Evolutionary conservation across 257 asterid species (phyloP), one percentile per base, ranked within the genome.

Genomic region (Jacaranda copaia): DNA sequence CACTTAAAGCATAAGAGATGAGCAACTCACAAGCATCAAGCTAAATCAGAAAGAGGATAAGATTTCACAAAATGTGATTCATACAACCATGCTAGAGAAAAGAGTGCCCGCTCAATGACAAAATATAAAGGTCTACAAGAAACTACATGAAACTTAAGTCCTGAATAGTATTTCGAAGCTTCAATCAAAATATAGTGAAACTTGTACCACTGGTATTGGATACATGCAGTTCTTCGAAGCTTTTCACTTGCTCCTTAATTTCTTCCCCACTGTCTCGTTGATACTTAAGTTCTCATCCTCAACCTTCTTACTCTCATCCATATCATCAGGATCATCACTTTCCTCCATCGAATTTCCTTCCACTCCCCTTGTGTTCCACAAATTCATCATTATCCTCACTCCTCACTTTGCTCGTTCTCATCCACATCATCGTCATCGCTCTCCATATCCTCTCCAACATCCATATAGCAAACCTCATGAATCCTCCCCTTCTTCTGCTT

Each of bases 391-490:
- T 68, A 51, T 25, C 32, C 32, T 42, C 82, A 19, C 19, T 57
- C 81, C 8, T 55, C 79, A 13, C 75, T 38, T 38, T 53, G 82
- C 77, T 69, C 90, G 51, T 3, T 69, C 68, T 63, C 81, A 42
- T 40, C 82, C 16, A 71, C 79, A 49, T 73, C 86, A 67, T 66
- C 32, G 2, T 25, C 81, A 67, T 82, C 89, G 63, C 77, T 77
- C 48, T 66, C 90, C 62, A 84, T 45, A 61, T 79, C 94, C 83
- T 79, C 96, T 16, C 75, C 92, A 19, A 81, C 87, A 85, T 94
- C 99, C 98, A 94, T 92, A 69, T 90, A 92, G 0, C 76, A 73
- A 77, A 94, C 93, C 82, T 92, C 97, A 10, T 88, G 96, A 79
- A 92, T 88, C 80, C 97, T 89, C 64, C 99, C 99, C 80, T 89